These are phyloP conservation scores for Tylopilus sp. DNA, from an alignment of 768 basidiomycete genomes.

Conservation along the genomic window DNA sequence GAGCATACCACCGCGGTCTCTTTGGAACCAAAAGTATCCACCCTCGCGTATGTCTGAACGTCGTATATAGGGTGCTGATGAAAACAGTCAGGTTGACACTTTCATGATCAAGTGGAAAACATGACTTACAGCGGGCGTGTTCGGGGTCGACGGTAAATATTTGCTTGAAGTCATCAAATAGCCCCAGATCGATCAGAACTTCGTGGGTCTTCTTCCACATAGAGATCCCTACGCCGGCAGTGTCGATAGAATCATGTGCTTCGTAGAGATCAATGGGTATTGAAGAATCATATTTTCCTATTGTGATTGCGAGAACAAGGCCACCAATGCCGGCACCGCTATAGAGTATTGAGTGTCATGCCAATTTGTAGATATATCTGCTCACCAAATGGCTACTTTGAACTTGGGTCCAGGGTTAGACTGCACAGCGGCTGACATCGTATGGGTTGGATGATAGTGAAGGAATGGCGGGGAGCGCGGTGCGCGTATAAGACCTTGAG, in stretches of 20 bases:
- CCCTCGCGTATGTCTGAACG: slow-evolving; percentile 30
- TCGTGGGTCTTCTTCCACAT: slow-evolving; percentile 47
- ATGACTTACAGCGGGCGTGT: slow-evolving; percentile 12
- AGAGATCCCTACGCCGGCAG: slow-evolving; percentile 41
- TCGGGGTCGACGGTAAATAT: slow-evolving; percentile 15
- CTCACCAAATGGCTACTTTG: slow-evolving; percentile 22
- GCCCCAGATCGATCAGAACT: slow-evolving; percentile 40
- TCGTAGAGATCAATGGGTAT: slow-evolving; percentile 47
- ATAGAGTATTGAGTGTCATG: background rate
- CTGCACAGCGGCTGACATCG: background rate
- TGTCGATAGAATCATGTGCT: slow-evolving; percentile 37
- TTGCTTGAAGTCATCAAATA: slow-evolving; percentile 33
- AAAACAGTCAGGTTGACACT: slow-evolving; percentile 22
- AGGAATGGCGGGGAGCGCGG: background rate
- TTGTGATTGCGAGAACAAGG: slow-evolving; percentile 38
- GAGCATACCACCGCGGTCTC: slow-evolving; percentile 22
- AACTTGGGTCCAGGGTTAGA: slow-evolving; percentile 6
- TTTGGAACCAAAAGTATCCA: slow-evolving; percentile 28
- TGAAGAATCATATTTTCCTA: slow-evolving; percentile 28
- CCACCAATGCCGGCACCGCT: slow-evolving; percentile 44
- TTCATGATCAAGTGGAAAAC: background rate
- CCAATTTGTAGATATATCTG: background rate
- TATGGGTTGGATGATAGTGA: background rate
- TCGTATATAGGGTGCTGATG: slow-evolving; percentile 1
- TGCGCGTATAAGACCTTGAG: background rate